Base-by-base conservation (phyloP, 352 stramenopile genomes). In the Blastocystis sp. region DNA sequence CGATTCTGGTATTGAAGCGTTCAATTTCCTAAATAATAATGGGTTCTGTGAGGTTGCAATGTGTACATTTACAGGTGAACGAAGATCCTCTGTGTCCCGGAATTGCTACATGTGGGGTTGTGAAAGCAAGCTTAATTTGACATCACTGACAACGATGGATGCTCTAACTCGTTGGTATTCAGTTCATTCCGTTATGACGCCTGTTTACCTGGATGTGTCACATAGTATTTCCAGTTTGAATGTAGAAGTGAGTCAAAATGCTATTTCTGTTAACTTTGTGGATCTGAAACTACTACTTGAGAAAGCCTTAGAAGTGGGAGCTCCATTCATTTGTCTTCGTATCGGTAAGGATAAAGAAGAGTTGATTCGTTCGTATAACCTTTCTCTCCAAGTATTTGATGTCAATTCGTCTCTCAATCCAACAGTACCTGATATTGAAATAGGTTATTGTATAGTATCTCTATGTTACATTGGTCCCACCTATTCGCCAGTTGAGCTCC, bases 271-370 rank as follows among this genome's bases (percentile, higher is more conserved):
- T 35, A 35, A 39, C 12, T 29, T 27, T 39, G 39, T 59, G 43
- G 66, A 78, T 37, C 11, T 57, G 14, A 78, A 59, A 27, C 9
- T 1, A 2, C 16, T 78, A 11, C 37, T 78, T 78, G 21, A 24
- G 12, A 78, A 78, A 46, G 42, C 32, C 27, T 56, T 57, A 11
- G 43, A 57, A 19, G 37, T 37, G 19, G 32, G 66, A 11, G 37
- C 21, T 78, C 66, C 66, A 29, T 78, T 78, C 35, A 54, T 78
- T 35, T 21, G 29, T 56, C 37, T 78, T 56, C 66, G 66, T 58
- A 37, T 78, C 57, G 21, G 27, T 35, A 78, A 57, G 19, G 7
- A 3, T 11, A 21, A 78, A 19, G 9, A 56, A 19, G 14, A 29
- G 32, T 29, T 58, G 7, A 21, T 78, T 35, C 37, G 24, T 21